phyloP scores from a whole-genome alignment of 2,329 filamentous ascomycete genomes.

The Colletotrichum paranaense region DNA sequence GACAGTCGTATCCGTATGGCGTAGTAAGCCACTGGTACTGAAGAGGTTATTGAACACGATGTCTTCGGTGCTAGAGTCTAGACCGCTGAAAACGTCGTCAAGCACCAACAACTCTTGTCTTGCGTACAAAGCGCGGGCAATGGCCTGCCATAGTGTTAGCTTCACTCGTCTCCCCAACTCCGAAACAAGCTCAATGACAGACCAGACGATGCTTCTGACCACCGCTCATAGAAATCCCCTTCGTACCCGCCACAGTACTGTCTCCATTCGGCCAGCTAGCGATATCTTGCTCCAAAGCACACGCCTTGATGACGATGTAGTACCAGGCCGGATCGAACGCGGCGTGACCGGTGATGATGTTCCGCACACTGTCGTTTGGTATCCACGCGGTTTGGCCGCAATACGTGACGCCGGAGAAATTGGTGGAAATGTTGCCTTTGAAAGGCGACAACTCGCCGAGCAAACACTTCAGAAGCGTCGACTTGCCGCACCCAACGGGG shows the following conservation, averaged over 20 bases:
- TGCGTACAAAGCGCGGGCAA: conserved; percentile 46
- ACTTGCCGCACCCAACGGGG: conserved; percentile 50
- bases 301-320: conserved; percentile 45
- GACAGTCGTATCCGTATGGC: conserved; percentile 38
- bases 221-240: conserved; percentile 50
- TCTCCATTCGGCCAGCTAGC: conserved; percentile 45
- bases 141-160: conserved; percentile 28
- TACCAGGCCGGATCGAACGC: conserved; percentile 45
- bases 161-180: rapidly evolving
- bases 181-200: not conserved
- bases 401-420: conserved; percentile 38
- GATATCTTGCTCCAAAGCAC: conserved; percentile 47
- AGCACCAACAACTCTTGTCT: conserved; percentile 40
- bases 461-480: conserved; percentile 45
- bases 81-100: conserved; percentile 47
- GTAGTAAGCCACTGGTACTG: conserved; percentile 39
- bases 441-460: conserved; percentile 41
- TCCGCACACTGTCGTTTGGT: conserved; percentile 44
- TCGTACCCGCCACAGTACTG: conserved; percentile 47
- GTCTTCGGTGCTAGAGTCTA: conserved; percentile 43
- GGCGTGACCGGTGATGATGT: conserved; percentile 46
- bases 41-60: conserved; percentile 40
- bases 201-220: conserved; percentile 49
- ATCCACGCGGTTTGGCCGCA: conserved; percentile 44
- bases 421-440: conserved; percentile 33